These are phyloP conservation scores for Leptosphaerulina australis DNA, from an alignment of 2,329 filamentous ascomycete genomes.

Conservation along the genomic window DNA sequence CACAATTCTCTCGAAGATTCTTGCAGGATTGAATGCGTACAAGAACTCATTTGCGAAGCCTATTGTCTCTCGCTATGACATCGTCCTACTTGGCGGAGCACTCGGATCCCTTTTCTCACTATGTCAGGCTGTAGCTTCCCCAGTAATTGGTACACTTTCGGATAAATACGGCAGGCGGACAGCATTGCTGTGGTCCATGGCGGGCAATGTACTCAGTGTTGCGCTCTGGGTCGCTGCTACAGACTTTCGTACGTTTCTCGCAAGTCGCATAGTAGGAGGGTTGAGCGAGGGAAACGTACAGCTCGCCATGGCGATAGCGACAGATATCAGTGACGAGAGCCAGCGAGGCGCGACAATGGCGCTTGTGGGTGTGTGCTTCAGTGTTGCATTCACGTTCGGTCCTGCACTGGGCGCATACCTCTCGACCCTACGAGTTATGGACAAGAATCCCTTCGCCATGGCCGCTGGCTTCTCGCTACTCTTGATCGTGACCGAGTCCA, in stretches of 20 bases:
- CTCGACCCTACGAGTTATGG: slow-evolving; percentile 75
- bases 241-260: slow-evolving; percentile 94
- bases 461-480: slow-evolving; percentile 86
- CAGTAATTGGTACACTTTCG: slow-evolving; percentile 85
- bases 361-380: slow-evolving; percentile 94
- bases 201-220: slow-evolving; percentile 89
- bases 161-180: slow-evolving; percentile 86
- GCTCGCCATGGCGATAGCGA: slow-evolving; percentile 92
- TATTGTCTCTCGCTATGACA: slow-evolving; percentile 96
- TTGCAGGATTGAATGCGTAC: slow-evolving; percentile 88
- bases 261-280: slow-evolving; percentile 89
- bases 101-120: slow-evolving; percentile 92
- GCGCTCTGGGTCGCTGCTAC: slow-evolving; percentile 91
- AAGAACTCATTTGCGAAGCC: slow-evolving; percentile 90
- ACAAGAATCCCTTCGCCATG: slow-evolving; percentile 90
- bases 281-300: slow-evolving; percentile 97
- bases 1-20: slow-evolving; percentile 78
- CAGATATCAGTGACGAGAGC: slow-evolving; percentile 87
- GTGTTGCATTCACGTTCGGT: slow-evolving; percentile 94
- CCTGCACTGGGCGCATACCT: slow-evolving; percentile 89
- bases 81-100: slow-evolving; percentile 91
- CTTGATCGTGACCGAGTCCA: slow-evolving; percentile 83
- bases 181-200: slow-evolving; percentile 89
- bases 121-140: slow-evolving; percentile 89
- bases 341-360: slow-evolving; percentile 93